Evolutionary conservation across 2,329 filamentous ascomycete genomes (phyloP), one percentile per base, ranked within the genome.

Genomic region (Apiospora malaysiana): DNA sequence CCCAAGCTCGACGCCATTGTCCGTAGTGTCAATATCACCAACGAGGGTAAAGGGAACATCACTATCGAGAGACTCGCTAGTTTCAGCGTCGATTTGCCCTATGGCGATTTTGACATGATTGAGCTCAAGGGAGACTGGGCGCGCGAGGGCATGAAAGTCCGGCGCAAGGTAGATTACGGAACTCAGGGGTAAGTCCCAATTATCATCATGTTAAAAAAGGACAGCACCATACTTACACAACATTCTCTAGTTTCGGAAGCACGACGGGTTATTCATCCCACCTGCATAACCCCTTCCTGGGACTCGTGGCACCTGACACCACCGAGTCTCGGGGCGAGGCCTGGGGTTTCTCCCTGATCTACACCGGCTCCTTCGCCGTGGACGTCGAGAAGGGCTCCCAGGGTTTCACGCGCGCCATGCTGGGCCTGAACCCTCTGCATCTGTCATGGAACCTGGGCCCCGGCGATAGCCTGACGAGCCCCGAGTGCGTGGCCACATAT

Each of bases 261-360:
- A 86, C 83, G 0, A 85, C 85, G 3, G 90, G 90, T 0, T 92
- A 90, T 76, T 89, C 89, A 0, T 91, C 89, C 0, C 88, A 91
- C 73, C 81, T 89, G 1, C 88, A 91, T 76, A 92, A 92, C 74
- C 89, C 90, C 0, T 92, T 92, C 80, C 82, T 92, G 27, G 84
- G 88, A 0, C 79, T 92, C 1, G 83, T 88, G 0, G 81, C 86
- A 3, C 86, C 89, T 0, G 82, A 81, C 0, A 88, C 90, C 0
- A 92, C 89, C 0, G 90, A 92, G 75, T 85, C 85, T 0, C 83
- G 85, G 1, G 90, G 90, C 1, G 85, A 91, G 47, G 89, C 87
- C 8, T 92, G 88, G 84, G 90, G 89, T 0, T 91, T 92, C 78
- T 90, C 88, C 0, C 83, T 92, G 1, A 82, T 92, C 23, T 92